Evolutionary conservation across 2,329 filamentous ascomycete genomes (phyloP).

Genomic region (Chrysosporium keratinophilum): DNA sequence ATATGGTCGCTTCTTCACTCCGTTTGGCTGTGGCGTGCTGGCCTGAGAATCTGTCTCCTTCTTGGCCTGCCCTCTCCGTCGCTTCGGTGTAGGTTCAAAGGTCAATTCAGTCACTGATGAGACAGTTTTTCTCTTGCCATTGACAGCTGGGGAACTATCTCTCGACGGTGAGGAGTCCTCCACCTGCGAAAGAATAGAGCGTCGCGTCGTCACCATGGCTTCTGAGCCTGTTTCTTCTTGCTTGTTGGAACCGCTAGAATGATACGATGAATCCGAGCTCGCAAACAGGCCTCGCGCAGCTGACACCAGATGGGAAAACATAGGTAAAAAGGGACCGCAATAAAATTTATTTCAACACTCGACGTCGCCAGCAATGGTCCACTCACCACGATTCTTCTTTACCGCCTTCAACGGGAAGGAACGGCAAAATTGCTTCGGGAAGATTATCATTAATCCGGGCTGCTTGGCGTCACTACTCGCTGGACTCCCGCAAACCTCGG

Average conservation of each 20-base stretch:
- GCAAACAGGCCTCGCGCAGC: constrained; percentile 35
- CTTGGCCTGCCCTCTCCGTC: constrained; percentile 3
- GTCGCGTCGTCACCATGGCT: constrained; percentile 30
- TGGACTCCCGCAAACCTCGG: no score
- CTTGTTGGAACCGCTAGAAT: background rate
- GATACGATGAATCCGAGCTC: constrained; percentile 24
- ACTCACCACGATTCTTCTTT: no score
- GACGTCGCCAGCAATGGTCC: background rate
- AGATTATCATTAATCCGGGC: background rate
- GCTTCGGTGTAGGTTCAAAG: constrained; percentile 8
- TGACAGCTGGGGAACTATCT: constrained; percentile 6
- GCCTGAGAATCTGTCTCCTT: background rate
- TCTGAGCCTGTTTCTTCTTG: constrained; percentile 7
- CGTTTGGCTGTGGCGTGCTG: background rate
- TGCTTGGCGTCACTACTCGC: background rate
- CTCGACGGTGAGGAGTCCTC: constrained; percentile 4
- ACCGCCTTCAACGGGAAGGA: background rate
- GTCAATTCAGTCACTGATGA: background rate
- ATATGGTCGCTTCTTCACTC: constrained; percentile 1
- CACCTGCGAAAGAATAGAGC: constrained; percentile 19
- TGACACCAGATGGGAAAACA: constrained; percentile 35
- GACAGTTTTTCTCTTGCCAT: constrained; percentile 26
- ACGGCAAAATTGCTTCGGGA: background rate
- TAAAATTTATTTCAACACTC: background rate
- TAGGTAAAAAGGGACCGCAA: constrained; percentile 19